Base-by-base conservation (phyloP, 176 grass and related monocot species). In the Neostapfia colusana region DNA sequence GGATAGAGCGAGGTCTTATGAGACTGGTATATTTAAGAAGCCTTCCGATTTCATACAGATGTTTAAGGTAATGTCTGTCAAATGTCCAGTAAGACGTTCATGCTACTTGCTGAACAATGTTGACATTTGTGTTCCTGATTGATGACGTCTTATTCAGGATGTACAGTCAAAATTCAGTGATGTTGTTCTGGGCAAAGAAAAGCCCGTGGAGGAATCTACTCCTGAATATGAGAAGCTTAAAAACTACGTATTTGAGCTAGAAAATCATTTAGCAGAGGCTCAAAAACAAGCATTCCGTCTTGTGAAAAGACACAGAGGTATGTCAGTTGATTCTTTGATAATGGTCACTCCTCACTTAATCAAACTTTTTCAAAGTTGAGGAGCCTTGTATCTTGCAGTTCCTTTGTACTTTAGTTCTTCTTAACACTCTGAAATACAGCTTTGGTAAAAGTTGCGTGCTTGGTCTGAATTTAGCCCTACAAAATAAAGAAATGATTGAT, bases 251-350 rank as follows among this genome's bases (percentile, higher is more conserved):
- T 99, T 88, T 85, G 96, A 92, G 66, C 83, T 99, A 85, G 92
- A 99, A 89, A 93, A 83, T 57, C 96, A 93, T 87, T 85, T 95
- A 81, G 84, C 87, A 75, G 96, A 99, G 85, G 82, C 96, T 38
- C 96, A 99, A 60, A 99, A 92, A 82, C 96, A 99, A 76, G 96
- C 96, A 74, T 92, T 89, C 63, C 87, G 96, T 77, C 91, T 99
- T 87, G 96, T 99, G 70, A 99, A 99, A 84, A 88, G 96, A 70
- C 96, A 99, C 71, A 90, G 87, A 92, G 96, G 96, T 99, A 83
- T 42, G 74, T 31, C 10, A 25, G 49, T 77, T 75, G 53, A 39
- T 49, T 64, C 16, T 44, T 45, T 10, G 9, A 43, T 15, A 43
- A 78, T 16, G 11, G 3, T 3, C 58, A 40, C 26, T 72, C 46